Conservation (phyloP, 352 stramenopile species). For the Globisporangium solare region DNA sequence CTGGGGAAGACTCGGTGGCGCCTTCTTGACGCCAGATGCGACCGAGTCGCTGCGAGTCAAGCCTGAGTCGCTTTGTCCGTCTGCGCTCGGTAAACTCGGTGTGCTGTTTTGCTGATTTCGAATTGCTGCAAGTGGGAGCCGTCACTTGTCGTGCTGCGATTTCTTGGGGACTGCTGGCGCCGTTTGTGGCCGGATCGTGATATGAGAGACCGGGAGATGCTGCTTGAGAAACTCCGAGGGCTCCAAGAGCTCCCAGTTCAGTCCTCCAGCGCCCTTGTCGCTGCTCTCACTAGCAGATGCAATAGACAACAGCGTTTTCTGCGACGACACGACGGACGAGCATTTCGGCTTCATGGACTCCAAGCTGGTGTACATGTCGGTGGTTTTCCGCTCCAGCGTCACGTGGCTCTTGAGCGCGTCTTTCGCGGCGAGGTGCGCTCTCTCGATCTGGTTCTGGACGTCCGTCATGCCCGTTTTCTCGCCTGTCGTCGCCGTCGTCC, state of each 20-base stretch:
- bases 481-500: background rate
- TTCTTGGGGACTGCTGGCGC: slow-evolving; percentile 17
- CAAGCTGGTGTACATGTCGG: slow-evolving; percentile 57
- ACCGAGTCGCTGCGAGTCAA: slow-evolving; percentile 9
- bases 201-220: slow-evolving; percentile 28
- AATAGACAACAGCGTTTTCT: background rate
- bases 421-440: slow-evolving; percentile 32
- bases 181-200: slow-evolving; percentile 41
- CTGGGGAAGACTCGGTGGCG: background rate
- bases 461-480: slow-evolving; percentile 17
- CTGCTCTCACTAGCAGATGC: background rate
- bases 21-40: too few species aligned
- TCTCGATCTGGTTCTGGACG: slow-evolving; percentile 38
- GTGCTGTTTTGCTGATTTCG: background rate
- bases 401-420: slow-evolving; percentile 31
- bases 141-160: background rate
- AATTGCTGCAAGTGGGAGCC: background rate
- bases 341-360: slow-evolving; percentile 14
- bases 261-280: background rate
- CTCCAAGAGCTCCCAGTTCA: slow-evolving; percentile 21
- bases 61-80: too few species aligned
- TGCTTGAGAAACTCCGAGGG: slow-evolving; percentile 51
- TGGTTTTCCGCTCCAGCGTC: slow-evolving; percentile 40
- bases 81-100: too few species aligned
- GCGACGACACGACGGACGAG: too few species aligned